Percentiles rank a stretch among this genome's conserved stretches.
These are phyloP conservation scores for Cairneyella variabilis DNA, from an alignment of 495 filamentous ascomycete species.

Conservation along the genomic window DNA sequence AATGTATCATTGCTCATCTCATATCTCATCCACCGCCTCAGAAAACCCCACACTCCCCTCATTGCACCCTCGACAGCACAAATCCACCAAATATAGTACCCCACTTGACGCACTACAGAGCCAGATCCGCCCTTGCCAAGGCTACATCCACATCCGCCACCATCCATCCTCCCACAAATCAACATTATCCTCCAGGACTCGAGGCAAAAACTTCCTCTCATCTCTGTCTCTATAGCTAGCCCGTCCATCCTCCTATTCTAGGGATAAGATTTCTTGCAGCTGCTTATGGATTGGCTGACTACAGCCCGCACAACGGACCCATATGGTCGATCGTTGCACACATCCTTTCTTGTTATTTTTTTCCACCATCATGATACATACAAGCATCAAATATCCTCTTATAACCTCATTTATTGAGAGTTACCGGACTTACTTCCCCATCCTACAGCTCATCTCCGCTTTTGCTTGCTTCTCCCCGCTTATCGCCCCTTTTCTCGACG, in stretches of 20 bases:
- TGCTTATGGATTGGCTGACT: too few species aligned
- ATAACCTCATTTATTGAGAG: constrained; percentile 1
- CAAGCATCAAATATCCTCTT: not conserved
- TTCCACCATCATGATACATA: too few species aligned
- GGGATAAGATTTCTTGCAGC: not conserved
- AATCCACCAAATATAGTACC: not conserved
- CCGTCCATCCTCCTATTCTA: not conserved
- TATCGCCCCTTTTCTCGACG: not conserved
- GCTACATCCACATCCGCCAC: not conserved
- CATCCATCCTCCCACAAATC: not conserved
- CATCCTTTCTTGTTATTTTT: not conserved
- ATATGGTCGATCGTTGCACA: not conserved
- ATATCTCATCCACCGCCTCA: not conserved
- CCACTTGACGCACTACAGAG: not conserved
- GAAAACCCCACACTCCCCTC: not conserved
- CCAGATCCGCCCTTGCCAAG: too few species aligned
- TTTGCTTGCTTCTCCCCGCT: not conserved
- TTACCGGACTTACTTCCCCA: not conserved
- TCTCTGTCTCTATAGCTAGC: not conserved
- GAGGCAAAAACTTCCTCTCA: not conserved
- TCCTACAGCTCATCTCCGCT: not conserved
- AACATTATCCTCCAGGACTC: not conserved
- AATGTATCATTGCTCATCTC: not conserved
- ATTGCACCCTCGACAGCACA: not conserved
- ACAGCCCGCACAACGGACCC: too few species aligned